Conservation (phyloP, 768 basidiomycete genomes). For the Melanogaster broomeanus region DNA sequence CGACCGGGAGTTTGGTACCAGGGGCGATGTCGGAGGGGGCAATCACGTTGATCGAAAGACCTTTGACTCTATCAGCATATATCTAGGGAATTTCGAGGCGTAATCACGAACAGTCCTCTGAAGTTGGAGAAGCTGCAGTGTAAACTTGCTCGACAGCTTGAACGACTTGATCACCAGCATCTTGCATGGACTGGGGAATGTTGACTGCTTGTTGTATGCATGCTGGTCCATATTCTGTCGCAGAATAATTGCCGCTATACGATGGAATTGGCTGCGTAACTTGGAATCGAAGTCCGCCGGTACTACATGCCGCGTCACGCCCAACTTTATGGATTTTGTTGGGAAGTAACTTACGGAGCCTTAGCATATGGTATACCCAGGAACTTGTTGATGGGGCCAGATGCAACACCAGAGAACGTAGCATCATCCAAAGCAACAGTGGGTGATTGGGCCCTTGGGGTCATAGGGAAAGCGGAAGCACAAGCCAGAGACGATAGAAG, state of each 20-base stretch:
- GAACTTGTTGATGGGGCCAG: slow-evolving; percentile 39
- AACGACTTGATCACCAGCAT: slow-evolving; percentile 37
- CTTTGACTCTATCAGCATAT: slow-evolving; percentile 10
- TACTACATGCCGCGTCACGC: slow-evolving; percentile 18
- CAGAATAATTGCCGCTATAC: slow-evolving; percentile 38
- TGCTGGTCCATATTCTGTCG: slow-evolving; percentile 42
- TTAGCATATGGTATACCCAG: slow-evolving; percentile 57
- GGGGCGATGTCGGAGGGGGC: slow-evolving; percentile 5
- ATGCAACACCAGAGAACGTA: slow-evolving; percentile 43
- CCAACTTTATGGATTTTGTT: neutral
- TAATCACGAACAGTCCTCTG: slow-evolving; percentile 44
- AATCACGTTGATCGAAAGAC: slow-evolving; percentile 16
- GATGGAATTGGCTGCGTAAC: slow-evolving; percentile 39
- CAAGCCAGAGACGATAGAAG: neutral
- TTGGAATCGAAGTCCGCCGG: slow-evolving; percentile 43
- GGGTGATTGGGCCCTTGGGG: neutral
- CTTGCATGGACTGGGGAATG: slow-evolving; percentile 37
- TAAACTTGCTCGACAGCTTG: slow-evolving; percentile 37
- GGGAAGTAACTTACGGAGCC: slow-evolving; percentile 46
- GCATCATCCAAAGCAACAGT: slow-evolving; percentile 43
- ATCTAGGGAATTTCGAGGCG: neutral
- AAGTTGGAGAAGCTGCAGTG: slow-evolving; percentile 32
- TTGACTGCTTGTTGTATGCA: slow-evolving; percentile 48
- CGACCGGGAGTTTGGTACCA: slow-evolving; percentile 8
- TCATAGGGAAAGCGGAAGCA: neutral